Evolutionary conservation across 768 basidiomycete species (phyloP), one percentile per base, ranked within the genome.

Genomic region (Boletus insuetus): DNA sequence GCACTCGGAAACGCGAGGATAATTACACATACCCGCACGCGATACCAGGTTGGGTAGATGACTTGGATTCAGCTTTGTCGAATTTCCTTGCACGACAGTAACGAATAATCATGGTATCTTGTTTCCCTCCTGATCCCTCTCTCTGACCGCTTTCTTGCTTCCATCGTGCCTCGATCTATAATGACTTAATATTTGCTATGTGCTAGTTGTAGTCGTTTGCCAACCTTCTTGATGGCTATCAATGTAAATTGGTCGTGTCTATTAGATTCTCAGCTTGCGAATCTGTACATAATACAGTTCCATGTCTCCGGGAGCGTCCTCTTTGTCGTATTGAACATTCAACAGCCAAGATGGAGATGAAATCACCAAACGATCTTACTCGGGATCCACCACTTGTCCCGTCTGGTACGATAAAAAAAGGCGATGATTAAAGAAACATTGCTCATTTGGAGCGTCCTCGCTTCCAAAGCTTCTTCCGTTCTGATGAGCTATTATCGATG

Each of bases 11-110:
- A 46, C 40, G n/a, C 55, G 26, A 35, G 46, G 50, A 58, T 26
- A n/a, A 56, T 35, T 34, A 35, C 24, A 47, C 44, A 14, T 64
- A 61, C 53, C 48, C 55, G 52, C 39, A 55, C 43, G 46, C 13
- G 55, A 67, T 67, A 62, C 56, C 62, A 48, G 11, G 34, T 48
- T 32, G 37, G 38, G 37, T 55, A 60, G 55, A 65, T 49, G 48
- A 58, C 40, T 50, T 32, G 32, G 47, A 44, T 50, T 24, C 49
- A 51, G 51, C 51, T 45, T 46, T 24, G 52, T 52, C 24, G 54
- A 38, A 46, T 50, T 45, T 39, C 26, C 46, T 20, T 54, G 49
- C 32, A 44, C 20, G 39, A 29, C 37, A 35, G 44, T 46, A 35
- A 43, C 35, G 49, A 45, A 45, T 38, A 20, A 11, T 53, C 31